Evolutionary conservation across 2,329 filamentous ascomycete genomes (phyloP).

Genomic region (Aspergillus unguis): DNA sequence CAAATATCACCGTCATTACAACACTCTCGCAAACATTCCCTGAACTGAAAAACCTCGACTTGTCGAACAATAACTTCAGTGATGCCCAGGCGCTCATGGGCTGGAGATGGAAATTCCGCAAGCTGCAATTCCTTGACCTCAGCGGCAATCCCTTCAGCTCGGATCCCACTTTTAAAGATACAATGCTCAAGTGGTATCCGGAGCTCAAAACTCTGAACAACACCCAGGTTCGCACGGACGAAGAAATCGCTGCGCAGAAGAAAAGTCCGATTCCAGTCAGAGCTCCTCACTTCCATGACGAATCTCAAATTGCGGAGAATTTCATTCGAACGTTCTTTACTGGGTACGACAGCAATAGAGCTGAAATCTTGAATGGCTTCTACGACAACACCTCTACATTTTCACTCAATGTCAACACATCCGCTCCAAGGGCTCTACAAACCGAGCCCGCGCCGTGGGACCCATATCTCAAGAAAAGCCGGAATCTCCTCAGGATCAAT

Average conservation of each 20-base stretch:
- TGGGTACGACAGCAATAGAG: constrained; percentile 69
- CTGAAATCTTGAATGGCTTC: constrained; percentile 59
- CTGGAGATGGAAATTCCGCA: constrained; percentile 76
- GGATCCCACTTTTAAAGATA: constrained; percentile 60
- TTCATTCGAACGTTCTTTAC: constrained; percentile 73
- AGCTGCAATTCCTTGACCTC: constrained; percentile 77
- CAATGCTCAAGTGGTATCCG: constrained; percentile 78
- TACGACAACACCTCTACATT: constrained; percentile 77
- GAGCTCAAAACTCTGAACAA: constrained; percentile 74
- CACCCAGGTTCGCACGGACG: constrained; percentile 67
- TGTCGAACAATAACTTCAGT: constrained; percentile 77
- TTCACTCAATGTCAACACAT: constrained; percentile 69
- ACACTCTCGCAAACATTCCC: constrained; percentile 75
- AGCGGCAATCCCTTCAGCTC: constrained; percentile 70
- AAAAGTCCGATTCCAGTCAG: constrained; percentile 60
- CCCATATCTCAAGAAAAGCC: constrained; percentile 70
- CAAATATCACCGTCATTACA: constrained; percentile 68
- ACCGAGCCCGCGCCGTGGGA: constrained; percentile 59
- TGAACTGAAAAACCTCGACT: constrained; percentile 80
- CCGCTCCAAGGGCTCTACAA: constrained; percentile 51
- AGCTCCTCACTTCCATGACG: constrained; percentile 69
- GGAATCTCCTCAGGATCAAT: constrained; percentile 71
- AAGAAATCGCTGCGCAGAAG: constrained; percentile 61
- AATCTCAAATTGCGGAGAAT: constrained; percentile 68
- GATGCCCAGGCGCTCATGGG: constrained; percentile 64